phyloP scores from a whole-genome alignment of 1,284 basidiomycete genomes.

The Rhizoctonia solani region DNA sequence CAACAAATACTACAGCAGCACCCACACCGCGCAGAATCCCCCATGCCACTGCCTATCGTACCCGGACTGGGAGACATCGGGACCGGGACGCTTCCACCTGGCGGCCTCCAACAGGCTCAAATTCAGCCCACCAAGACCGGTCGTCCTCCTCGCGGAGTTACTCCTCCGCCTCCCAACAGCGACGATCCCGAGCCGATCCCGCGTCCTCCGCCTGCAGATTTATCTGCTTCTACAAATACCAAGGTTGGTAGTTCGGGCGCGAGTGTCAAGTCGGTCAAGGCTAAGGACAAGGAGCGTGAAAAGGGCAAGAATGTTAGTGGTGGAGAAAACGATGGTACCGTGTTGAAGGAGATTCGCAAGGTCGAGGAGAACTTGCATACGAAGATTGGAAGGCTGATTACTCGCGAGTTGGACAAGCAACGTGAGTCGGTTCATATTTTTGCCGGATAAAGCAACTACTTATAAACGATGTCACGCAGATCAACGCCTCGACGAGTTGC shows the following conservation, averaged over 20 bases:
- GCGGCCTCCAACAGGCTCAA: neutral
- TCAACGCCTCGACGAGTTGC: conserved; percentile 76
- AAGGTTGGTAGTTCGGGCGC: conserved; percentile 57
- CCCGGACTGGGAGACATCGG: conserved; percentile 41
- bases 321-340: conserved; percentile 49
- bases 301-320: conserved; percentile 38
- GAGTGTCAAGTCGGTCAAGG: conserved; percentile 56
- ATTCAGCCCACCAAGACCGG: neutral
- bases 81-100: conserved; percentile 1
- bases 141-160: conserved; percentile 6
- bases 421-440: conserved; percentile 56
- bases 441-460: too few relatives aligned
- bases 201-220: conserved; percentile 54
- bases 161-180: conserved; percentile 10
- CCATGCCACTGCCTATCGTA: conserved; percentile 41
- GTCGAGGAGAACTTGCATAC: conserved; percentile 72
- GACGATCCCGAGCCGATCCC: conserved; percentile 14
- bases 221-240: conserved; percentile 51
- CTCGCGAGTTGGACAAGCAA: conserved; percentile 85
- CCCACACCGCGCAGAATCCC: conserved; percentile 16
- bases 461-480: too few relatives aligned
- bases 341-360: conserved; percentile 69
- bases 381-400: conserved; percentile 71
- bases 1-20: conserved; percentile 13
- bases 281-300: conserved; percentile 53